Conservation (phyloP, 2,329 filamentous ascomycete genomes). For the Cladophialophora exuberans region DNA sequence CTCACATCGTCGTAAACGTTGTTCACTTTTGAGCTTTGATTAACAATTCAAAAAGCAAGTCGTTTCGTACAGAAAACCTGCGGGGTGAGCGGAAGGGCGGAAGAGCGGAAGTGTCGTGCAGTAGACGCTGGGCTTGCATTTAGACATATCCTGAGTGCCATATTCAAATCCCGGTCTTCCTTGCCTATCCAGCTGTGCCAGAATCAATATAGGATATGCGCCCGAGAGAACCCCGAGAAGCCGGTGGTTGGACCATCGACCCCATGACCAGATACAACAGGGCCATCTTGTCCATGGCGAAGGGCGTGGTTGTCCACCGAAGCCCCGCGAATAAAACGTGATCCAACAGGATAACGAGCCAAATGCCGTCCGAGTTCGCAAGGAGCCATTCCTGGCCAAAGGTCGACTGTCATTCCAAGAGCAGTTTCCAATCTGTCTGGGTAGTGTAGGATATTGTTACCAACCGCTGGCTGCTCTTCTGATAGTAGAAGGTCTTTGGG, state of each 20-base stretch:
- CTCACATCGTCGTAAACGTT: neutral
- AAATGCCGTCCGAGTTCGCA: no score
- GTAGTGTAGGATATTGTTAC: neutral
- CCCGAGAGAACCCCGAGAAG: slow-evolving; percentile 25
- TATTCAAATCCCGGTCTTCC: neutral
- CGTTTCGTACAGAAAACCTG: neutral
- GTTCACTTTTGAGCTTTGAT: neutral
- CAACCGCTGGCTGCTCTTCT: neutral
- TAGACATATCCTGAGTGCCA: neutral
- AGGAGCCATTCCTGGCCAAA: no score
- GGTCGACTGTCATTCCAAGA: no score
- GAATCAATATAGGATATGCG: slow-evolving; percentile 22
- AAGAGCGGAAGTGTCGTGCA: neutral
- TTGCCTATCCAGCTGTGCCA: neutral
- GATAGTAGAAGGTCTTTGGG: neutral
- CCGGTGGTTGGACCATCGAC: neutral
- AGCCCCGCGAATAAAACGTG: no score
- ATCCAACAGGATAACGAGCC: no score
- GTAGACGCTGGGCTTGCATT: neutral
- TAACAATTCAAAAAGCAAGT: neutral
- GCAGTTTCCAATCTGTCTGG: neutral
- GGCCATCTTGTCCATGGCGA: neutral
- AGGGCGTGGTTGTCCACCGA: neutral
- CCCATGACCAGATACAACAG: neutral
- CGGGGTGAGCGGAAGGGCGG: neutral